phyloP scores from a whole-genome alignment of 2,329 filamentous ascomycete species.

The Colletotrichum echinochloae region DNA sequence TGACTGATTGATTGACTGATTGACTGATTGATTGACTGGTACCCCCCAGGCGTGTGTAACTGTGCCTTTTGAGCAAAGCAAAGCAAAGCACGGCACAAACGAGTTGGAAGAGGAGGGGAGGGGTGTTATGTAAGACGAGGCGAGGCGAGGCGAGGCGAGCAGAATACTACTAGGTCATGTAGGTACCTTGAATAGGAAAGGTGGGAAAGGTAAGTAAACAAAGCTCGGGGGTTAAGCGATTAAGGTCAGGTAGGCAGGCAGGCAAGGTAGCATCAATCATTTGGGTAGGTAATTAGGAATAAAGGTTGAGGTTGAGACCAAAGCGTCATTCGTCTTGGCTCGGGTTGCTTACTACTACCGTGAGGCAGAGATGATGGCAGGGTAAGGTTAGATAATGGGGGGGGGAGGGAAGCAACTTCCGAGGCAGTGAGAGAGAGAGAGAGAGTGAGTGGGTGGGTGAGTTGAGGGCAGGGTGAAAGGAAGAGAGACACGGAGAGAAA shows the following conservation, averaged over 20 bases:
- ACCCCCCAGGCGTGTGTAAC: no score
- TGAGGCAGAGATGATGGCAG: conserved; percentile 16
- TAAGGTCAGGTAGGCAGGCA: neutral
- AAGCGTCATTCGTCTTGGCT: conserved; percentile 4
- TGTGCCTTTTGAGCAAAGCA: neutral
- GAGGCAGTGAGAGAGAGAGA: neutral
- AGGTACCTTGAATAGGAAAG: neutral
- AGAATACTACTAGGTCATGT: neutral
- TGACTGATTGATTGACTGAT: no score
- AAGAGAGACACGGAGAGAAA: neutral
- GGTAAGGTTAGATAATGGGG: neutral
- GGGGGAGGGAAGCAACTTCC: no score
- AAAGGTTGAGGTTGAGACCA: neutral
- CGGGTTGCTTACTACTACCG: neutral
- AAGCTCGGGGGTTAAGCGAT: neutral
- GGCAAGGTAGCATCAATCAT: neutral
- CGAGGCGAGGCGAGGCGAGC: neutral
- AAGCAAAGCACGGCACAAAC: neutral
- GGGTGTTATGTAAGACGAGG: conserved; percentile 9
- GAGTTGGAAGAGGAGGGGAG: neutral
- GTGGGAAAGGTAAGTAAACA: neutral
- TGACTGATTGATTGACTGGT: no score
- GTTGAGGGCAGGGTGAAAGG: neutral
- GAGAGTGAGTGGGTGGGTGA: neutral
- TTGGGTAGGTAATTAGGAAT: neutral